Evolutionary conservation across 2,329 filamentous ascomycete genomes (phyloP), one percentile per base, ranked within the genome.

Genomic region (Penicillium sp.): DNA sequence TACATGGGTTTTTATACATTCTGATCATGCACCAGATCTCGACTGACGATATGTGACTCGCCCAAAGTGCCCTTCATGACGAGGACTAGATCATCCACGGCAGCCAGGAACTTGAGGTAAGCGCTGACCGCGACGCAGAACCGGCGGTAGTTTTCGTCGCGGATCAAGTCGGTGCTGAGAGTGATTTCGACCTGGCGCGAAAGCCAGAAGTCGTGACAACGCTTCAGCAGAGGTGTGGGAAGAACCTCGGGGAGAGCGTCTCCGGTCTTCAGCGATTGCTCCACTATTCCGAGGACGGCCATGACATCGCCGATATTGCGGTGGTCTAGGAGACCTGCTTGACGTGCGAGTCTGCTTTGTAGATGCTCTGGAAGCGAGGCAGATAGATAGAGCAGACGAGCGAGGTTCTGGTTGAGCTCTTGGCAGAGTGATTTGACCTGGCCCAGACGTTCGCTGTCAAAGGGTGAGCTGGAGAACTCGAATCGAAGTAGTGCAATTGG

Each of bases 301-400:
- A 82, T 83, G 47, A 80, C 58, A 27, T 81, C 79, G 3, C 76
- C 79, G 9, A 83, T 76, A n/a, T 68, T 69, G 1, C 69, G 66
- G 14, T 80, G 74, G 29, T 79, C 75, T 0, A 76, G 60, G 1
- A 81, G 63, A 1, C 79, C 79, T 0, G 70, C 68, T 0, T 68
- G 63, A 0, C 59, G 67, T 0, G 71, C 66, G 0, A 83, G 68
- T 0, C 77, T 73, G 1, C 65, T 59, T 40, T 79, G 79, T 1
- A 80, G 68, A 1, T 74, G 60, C 2, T 66, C 62, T 0, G 80
- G 75, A 0, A 77, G 57, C 1, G 67, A 66, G 0, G 62, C 63
- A 0, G 72, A 71, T 3, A 74, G 61, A 4, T 63, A 60, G 5
- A 77, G 65, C 0, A 83, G 18, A 46, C 73, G 34, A 58, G 68